These are phyloP conservation scores for Nicotiana attenuata DNA, from an alignment of 257 asterid species.

Conservation along the genomic window DNA sequence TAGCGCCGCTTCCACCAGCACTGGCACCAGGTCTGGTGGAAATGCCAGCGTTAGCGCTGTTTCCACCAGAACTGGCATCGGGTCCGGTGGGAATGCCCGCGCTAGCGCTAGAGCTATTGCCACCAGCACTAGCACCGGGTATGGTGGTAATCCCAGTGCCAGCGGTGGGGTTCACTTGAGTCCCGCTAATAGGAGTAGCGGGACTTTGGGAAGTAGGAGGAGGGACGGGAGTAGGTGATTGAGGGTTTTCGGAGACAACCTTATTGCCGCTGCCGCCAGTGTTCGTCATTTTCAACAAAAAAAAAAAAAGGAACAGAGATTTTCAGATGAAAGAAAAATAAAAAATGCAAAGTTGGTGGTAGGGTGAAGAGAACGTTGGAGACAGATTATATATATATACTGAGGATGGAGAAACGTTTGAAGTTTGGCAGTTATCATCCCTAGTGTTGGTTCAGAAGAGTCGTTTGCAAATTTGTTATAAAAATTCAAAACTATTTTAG, in stretches of 20 bases:
- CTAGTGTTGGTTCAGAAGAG: background rate
- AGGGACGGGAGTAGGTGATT: background rate
- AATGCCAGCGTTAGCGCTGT: background rate
- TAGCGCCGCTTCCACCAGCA: background rate
- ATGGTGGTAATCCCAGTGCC: background rate
- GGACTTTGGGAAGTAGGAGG: background rate
- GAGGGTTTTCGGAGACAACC: background rate
- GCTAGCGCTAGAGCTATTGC: background rate
- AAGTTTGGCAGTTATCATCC: background rate
- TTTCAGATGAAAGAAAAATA: background rate
- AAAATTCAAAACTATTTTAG: background rate
- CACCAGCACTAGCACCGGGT: background rate
- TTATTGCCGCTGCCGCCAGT: background rate
- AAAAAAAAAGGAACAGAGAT: background rate
- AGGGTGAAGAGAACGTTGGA: background rate
- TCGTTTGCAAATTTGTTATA: background rate
- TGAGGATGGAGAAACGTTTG: background rate
- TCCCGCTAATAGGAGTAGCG: background rate
- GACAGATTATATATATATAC: background rate
- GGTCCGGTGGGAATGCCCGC: background rate
- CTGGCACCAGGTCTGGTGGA: background rate
- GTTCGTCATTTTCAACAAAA: background rate
- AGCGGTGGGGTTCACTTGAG: background rate
- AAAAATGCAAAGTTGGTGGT: background rate
- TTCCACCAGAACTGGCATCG: background rate